A percentile compares a stretch with the other conserved stretches of the same genome.
Conservation (phyloP, 176 grass and related monocot species). For the Panicum miliaceum region DNA sequence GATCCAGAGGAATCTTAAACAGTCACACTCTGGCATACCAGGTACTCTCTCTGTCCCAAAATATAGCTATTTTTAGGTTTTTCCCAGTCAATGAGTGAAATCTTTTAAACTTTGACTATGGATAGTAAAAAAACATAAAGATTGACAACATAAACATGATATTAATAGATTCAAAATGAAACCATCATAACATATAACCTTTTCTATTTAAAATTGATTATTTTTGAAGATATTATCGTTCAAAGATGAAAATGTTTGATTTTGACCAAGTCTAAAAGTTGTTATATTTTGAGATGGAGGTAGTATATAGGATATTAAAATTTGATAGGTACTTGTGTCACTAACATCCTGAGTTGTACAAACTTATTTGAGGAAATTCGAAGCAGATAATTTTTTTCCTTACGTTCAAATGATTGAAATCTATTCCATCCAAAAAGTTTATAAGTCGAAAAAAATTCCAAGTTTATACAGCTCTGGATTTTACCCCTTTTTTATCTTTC, state of each 20-base stretch:
- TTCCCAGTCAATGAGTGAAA: too few relatives aligned
- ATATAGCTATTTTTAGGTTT: too few relatives aligned
- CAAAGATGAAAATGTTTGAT: background rate
- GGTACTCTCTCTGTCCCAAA: too few relatives aligned
- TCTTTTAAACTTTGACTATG: too few relatives aligned
- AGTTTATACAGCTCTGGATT: background rate
- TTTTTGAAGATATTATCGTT: too few relatives aligned
- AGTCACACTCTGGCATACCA: conserved; percentile 88
- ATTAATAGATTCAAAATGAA: too few relatives aligned
- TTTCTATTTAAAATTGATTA: too few relatives aligned
- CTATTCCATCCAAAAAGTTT: background rate
- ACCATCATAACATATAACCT: too few relatives aligned
- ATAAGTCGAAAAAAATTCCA: background rate
- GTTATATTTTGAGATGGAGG: too few relatives aligned
- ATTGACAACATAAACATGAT: too few relatives aligned
- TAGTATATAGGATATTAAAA: conserved; percentile 35
- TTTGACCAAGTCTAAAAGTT: background rate
- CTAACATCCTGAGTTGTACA: background rate
- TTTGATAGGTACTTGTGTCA: conserved; percentile 24
- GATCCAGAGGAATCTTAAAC: conserved; percentile 80
- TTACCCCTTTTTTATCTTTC: background rate
- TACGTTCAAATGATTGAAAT: conserved; percentile 17
- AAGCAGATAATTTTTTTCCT: background rate
- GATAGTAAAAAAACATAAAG: too few relatives aligned
- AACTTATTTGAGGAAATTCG: background rate